Conservation (phyloP, 2,329 filamentous ascomycete genomes). For the Alternaria conjuncta region DNA sequence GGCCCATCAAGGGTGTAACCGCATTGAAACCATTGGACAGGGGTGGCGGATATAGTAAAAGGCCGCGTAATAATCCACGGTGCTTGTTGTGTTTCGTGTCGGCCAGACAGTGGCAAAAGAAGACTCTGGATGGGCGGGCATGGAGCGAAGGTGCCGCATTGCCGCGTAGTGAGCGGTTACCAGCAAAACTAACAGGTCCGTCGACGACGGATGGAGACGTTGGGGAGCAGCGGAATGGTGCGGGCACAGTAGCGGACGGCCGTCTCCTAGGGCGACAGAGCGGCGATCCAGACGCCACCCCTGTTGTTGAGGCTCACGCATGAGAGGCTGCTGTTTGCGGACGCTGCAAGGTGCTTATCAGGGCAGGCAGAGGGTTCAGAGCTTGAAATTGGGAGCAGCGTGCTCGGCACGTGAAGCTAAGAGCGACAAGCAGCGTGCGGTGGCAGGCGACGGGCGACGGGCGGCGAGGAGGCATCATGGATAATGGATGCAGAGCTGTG, state of each 20-base stretch:
- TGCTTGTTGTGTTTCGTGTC: conserved; percentile 14
- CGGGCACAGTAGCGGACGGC: conserved; percentile 7
- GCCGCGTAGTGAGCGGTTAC: neutral
- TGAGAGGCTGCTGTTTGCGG: neutral
- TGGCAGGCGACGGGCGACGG: neutral
- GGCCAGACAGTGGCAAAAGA: conserved; percentile 1
- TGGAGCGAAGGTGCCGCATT: neutral
- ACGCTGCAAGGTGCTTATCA: conserved; percentile 1
- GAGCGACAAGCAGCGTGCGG: neutral
- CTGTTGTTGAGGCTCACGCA: neutral
- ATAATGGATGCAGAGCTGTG: neutral
- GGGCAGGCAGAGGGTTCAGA: neutral
- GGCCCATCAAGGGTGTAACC: conserved; percentile 5
- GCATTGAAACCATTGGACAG: conserved; percentile 12
- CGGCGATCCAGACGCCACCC: conserved; percentile 7
- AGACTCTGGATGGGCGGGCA: neutral
- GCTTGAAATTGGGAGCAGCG: conserved; percentile 8
- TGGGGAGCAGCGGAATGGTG: neutral
- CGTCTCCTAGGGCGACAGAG: conserved; percentile 10
- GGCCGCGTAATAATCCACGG: conserved; percentile 18
- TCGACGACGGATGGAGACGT: conserved; percentile 2
- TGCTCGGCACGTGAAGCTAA: neutral
- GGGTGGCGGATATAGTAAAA: conserved; percentile 4
- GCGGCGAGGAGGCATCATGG: neutral
- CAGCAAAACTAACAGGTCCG: neutral